Base-by-base conservation (phyloP, 2,329 filamentous ascomycete genomes). In the Coniochaeta sp. region DNA sequence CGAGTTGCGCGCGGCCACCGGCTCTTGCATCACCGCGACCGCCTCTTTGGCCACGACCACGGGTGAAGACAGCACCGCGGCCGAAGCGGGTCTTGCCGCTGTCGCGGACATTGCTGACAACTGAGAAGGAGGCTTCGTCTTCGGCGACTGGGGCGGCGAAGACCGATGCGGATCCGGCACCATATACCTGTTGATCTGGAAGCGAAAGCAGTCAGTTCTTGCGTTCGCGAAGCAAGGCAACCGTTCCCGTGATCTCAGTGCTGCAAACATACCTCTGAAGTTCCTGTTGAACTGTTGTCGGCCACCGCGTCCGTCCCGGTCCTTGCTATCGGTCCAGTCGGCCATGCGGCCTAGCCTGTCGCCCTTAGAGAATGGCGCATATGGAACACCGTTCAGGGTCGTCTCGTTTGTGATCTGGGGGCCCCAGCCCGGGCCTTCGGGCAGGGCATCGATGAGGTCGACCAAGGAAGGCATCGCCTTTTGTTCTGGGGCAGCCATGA, bases 281-380 rank as follows among this genome's bases (percentile, higher is more conserved):
- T 93, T 95, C 68, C 93, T 85, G 76, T 93, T 92, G 77, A 96
- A 98, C 73, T 95, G 90, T 75, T 90, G 87, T 73, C 93, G 83
- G 63, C 91, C 90, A 67, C 89, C 89, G 62, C 86, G 82, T 57
- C 81, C 79, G 68, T 88, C 85, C 70, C 92, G 81, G 67, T 95
- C 91, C 79, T 97, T 97, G 74, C 90, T 87, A 73, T 97, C 95
- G 19, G 93, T 96, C 95, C 95, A 99, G 81, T 99, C 95, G 63
- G 95, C 95, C 93, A 99, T 98, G 75, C 95, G 93, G 72, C 95
- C 95, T 62, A 99, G 83, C 84, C 97, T 98, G 81, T 99, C 95
- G 74, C 91, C 92, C 79, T 99, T 99, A 67, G 93, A 97, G 82
- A 95, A 99, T 63, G 95, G 95, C 69, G 95, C 95, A 76, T 97